phyloP scores from a whole-genome alignment of 164 flowering plant species.

The Taxillus chinensis region DNA sequence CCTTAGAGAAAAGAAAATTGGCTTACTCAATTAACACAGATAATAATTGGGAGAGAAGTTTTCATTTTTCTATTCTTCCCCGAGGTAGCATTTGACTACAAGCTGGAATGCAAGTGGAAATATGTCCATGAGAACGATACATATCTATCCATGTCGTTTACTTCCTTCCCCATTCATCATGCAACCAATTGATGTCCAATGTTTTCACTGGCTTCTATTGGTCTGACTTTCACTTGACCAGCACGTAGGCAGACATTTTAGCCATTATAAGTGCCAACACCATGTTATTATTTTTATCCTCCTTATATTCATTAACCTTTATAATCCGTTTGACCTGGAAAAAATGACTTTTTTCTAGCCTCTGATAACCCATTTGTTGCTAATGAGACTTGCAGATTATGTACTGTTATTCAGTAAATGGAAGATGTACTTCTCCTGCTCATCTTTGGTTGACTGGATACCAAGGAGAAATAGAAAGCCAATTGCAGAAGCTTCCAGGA shows the following conservation, averaged over 20 bases:
- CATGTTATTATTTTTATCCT: neutral
- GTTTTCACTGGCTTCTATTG: neutral
- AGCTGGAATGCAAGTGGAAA: no score
- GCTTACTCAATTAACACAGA: no score
- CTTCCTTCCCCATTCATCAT: neutral
- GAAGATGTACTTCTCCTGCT: slow-evolving; percentile 46
- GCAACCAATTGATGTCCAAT: neutral
- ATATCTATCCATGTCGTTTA: no score
- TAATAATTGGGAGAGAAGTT: no score
- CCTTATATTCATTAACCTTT: neutral
- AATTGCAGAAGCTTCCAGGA: slow-evolving; percentile 64
- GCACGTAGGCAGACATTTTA: neutral
- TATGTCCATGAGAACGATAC: no score
- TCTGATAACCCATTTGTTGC: neutral
- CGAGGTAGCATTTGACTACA: no score
- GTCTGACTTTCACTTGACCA: neutral
- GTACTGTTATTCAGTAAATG: slow-evolving; percentile 89
- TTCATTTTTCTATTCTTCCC: no score
- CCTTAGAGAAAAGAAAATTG: neutral
- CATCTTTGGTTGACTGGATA: slow-evolving; percentile 94
- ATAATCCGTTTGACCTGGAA: neutral
- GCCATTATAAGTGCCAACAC: no score
- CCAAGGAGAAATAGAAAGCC: slow-evolving; percentile 55
- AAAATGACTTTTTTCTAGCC: neutral
- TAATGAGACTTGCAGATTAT: slow-evolving; percentile 47